phyloP scores from a whole-genome alignment of 805 yeast genomes.

The Candida mattraensis region DNA sequence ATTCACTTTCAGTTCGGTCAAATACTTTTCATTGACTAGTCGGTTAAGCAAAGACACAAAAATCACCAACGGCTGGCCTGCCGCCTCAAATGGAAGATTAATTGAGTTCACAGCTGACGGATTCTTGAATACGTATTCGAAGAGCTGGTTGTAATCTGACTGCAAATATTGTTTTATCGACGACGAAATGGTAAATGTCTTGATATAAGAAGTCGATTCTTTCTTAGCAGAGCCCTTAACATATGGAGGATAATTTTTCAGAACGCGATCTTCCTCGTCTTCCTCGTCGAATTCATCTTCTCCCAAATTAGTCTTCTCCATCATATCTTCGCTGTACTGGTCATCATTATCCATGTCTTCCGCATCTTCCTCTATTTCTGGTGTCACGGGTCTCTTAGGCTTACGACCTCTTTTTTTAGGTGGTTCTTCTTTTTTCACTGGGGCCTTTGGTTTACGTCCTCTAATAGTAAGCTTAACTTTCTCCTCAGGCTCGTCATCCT shows the following conservation, averaged over 20 bases:
- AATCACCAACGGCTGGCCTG: slow-evolving; percentile 44
- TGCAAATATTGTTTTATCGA: slow-evolving; percentile 27
- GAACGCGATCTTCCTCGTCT: slow-evolving; percentile 9
- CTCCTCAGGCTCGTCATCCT: slow-evolving; percentile 7
- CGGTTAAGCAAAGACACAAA: slow-evolving; percentile 43
- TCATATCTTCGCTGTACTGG: slow-evolving; percentile 1
- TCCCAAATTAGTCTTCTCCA: slow-evolving; percentile 6
- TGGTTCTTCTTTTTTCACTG: slow-evolving; percentile 3
- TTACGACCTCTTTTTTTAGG: slow-evolving; percentile 10
- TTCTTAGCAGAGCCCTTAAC: too few species aligned
- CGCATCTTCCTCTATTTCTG: slow-evolving; percentile 1
- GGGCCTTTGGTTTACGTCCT: slow-evolving; percentile 4
- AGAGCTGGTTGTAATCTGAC: slow-evolving; percentile 22
- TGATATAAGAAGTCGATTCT: slow-evolving; percentile 37
- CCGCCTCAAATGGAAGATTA: slow-evolving; percentile 46
- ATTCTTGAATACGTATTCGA: slow-evolving; percentile 32
- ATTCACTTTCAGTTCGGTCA: slow-evolving; percentile 40
- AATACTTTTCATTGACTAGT: slow-evolving; percentile 38
- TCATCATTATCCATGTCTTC: slow-evolving; percentile 6
- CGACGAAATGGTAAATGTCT: slow-evolving; percentile 38
- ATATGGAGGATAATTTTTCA: too few species aligned
- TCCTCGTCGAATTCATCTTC: slow-evolving; percentile 12
- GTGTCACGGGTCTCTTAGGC: slow-evolving; percentile 9
- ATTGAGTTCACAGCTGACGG: slow-evolving; percentile 43
- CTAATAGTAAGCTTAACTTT: slow-evolving; percentile 7